Conservation (phyloP, 495 filamentous ascomycete species). For the Penicillium egyptiacum region DNA sequence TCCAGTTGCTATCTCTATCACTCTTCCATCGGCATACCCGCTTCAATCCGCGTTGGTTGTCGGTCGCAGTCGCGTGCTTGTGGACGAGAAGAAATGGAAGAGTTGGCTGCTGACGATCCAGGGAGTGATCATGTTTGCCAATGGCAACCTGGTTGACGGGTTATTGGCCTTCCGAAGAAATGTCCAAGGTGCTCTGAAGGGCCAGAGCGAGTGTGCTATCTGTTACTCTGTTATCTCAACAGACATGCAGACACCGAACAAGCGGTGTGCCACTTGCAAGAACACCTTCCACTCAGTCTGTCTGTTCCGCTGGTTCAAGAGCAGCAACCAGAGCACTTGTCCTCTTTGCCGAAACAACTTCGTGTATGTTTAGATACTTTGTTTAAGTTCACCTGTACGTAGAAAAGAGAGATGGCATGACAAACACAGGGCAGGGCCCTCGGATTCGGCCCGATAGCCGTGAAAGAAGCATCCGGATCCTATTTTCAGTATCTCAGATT, state of each 20-base stretch:
- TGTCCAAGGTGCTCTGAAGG: conserved; percentile 81
- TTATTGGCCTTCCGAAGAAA: conserved; percentile 80
- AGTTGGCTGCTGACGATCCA: conserved; percentile 82
- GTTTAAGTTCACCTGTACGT: conserved; percentile 21
- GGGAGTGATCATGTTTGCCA: conserved; percentile 88
- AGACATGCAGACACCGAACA: conserved; percentile 85
- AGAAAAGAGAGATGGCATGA: conserved; percentile 16
- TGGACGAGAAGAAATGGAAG: conserved; percentile 87
- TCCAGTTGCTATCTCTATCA: conserved; percentile 72
- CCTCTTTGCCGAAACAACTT: conserved; percentile 87
- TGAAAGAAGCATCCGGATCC: background rate
- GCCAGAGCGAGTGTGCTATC: conserved; percentile 93
- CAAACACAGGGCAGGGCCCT: background rate
- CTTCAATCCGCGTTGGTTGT: conserved; percentile 74
- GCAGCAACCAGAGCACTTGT: conserved; percentile 83
- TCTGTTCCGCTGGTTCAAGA: conserved; percentile 95
- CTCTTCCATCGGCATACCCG: conserved; percentile 77
- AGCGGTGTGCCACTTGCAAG: conserved; percentile 89
- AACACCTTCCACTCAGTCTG: conserved; percentile 89
- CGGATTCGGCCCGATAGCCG: background rate
- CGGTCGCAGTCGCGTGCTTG: conserved; percentile 76
- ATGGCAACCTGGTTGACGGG: conserved; percentile 80
- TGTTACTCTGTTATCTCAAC: conserved; percentile 91
- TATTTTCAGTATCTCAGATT: background rate
- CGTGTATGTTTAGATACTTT: conserved; percentile 52